Conservation (phyloP, 202 grass and related monocot species). For the Musa balbisiana region DNA sequence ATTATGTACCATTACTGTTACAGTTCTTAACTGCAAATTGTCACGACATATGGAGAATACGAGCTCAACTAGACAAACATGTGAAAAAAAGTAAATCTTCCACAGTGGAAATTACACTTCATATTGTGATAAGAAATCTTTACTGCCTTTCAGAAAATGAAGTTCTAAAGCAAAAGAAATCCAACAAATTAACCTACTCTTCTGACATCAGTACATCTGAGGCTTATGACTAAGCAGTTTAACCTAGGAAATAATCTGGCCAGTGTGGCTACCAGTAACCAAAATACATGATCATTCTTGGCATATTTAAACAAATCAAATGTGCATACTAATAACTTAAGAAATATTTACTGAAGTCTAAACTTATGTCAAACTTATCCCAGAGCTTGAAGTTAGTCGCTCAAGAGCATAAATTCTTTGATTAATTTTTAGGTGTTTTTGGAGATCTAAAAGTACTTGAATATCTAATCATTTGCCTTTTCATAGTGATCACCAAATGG, state of each 20-base stretch:
- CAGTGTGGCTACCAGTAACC: no score
- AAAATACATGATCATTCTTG: neutral
- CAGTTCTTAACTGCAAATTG: neutral
- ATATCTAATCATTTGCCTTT: neutral
- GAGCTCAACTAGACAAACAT: neutral
- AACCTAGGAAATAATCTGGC: no score
- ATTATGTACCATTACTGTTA: neutral
- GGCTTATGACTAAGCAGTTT: neutral
- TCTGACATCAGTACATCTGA: neutral
- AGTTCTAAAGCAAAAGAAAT: neutral
- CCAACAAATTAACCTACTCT: neutral
- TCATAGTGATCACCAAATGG: neutral
- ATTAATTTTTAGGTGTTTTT: neutral
- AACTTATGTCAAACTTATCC: neutral
- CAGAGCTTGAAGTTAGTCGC: neutral
- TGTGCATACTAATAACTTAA: neutral
- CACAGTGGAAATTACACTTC: neutral
- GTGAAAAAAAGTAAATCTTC: neutral
- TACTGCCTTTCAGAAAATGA: neutral
- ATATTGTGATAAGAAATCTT: neutral
- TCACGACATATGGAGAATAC: neutral
- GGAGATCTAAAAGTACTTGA: neutral
- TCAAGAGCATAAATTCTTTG: neutral
- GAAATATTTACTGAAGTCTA: neutral
- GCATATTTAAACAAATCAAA: neutral